These are phyloP conservation scores for Recurvomyces mirabilis DNA, from an alignment of 495 filamentous ascomycete species.

Conservation along the genomic window DNA sequence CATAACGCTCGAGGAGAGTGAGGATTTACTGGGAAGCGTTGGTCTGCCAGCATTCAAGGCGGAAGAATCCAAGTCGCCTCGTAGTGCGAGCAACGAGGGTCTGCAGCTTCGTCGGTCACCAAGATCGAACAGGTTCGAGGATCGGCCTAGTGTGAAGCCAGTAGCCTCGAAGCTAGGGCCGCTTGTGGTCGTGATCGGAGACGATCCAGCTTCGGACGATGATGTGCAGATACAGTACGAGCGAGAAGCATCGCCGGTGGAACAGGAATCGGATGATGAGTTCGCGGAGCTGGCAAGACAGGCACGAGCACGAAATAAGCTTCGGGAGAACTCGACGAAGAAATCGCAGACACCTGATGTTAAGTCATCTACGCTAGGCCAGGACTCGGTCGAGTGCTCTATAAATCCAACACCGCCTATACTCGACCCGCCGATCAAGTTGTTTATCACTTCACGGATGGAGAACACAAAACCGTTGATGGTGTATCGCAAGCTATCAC, in stretches of 20 bases:
- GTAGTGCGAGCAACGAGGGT: background rate
- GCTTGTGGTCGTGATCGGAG: slow-evolving; percentile 1
- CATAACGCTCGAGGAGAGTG: slow-evolving; percentile 6
- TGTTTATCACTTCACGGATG: slow-evolving; percentile 63
- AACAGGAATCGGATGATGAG: slow-evolving; percentile 37
- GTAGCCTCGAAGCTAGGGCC: too few species aligned
- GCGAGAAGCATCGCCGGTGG: slow-evolving; percentile 17
- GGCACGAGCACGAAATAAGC: slow-evolving; percentile 19
- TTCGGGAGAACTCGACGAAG: slow-evolving; percentile 13
- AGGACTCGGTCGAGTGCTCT: background rate
- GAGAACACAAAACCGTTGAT: slow-evolving; percentile 50
- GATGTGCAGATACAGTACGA: background rate
- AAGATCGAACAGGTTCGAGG: background rate
- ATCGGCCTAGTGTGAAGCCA: background rate
- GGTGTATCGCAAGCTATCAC: slow-evolving; percentile 54
- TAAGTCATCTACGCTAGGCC: background rate
- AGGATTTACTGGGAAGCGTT: slow-evolving; percentile 2
- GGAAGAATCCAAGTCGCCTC: too few species aligned
- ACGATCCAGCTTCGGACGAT: background rate
- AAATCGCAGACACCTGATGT: slow-evolving; percentile 12
- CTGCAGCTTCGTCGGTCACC: slow-evolving; percentile 7
- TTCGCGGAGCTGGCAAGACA: slow-evolving; percentile 33
- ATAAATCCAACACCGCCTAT: slow-evolving; percentile 9
- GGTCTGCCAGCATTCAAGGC: background rate
- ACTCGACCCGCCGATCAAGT: slow-evolving; percentile 43